Evolutionary conservation across 2,329 filamentous ascomycete genomes (phyloP).

Genomic region (Ascochyta pisi): DNA sequence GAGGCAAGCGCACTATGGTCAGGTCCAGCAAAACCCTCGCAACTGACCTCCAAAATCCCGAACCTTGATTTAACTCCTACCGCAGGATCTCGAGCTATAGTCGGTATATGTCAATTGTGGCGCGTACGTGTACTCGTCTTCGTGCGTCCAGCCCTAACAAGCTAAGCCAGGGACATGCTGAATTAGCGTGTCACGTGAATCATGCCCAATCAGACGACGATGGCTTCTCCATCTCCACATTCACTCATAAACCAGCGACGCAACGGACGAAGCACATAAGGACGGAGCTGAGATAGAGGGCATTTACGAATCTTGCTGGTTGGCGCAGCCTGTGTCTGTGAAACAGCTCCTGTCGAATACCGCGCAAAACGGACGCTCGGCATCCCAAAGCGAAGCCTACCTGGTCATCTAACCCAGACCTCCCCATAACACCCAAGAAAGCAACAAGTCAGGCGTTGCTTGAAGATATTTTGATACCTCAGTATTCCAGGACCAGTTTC

Average conservation of each 20-base stretch:
- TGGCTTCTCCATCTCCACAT: background rate
- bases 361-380: background rate
- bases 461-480: background rate
- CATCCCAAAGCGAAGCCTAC: background rate
- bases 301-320: constrained; percentile 10
- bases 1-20: background rate
- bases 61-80: background rate
- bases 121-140: constrained; percentile 8
- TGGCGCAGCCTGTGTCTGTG: constrained; percentile 7
- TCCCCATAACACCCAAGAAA: too few species aligned
- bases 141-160: constrained; percentile 8
- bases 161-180: constrained; percentile 7
- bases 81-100: background rate
- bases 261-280: constrained; percentile 9
- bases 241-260: constrained; percentile 8
- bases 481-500: background rate
- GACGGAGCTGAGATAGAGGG: constrained; percentile 1
- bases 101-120: background rate
- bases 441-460: too few species aligned
- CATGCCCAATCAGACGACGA: constrained; percentile 32
- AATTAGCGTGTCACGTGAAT: constrained; percentile 32
- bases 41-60: background rate
- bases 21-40: background rate
- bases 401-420: too few species aligned
- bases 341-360: constrained; percentile 18